Base-by-base conservation (phyloP, 805 yeast genomes). In the Starmerella asiatica region DNA sequence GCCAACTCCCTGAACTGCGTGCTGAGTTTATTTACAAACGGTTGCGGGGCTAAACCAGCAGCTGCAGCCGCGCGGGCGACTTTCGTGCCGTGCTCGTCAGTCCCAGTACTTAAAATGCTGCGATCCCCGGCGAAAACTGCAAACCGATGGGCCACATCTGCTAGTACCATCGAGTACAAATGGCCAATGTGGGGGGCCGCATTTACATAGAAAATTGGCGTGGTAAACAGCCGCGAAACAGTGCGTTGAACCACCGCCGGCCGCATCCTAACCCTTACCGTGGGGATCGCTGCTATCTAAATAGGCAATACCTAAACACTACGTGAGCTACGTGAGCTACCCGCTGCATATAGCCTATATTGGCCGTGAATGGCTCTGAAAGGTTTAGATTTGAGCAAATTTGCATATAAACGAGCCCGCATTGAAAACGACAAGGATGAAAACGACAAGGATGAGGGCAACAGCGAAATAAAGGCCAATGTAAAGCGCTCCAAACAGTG, bases 141-240 rank as follows among this genome's bases (percentile, higher is more conserved):
- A 94, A 94, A 88, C 47, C 95, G 65, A 45, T 68, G 71, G 37
- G 77, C 65, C 1, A 77, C 77, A 59, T 91, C 98, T 36, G 86
- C 76, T 33, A 91, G 59, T 1, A 84, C 65, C 81, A 85, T 80
- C 4, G 94, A 74, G 57, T 91, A 85, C 30, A 84, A 64, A 57
- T 91, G 98, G 3, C 98, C 98, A 39, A 91, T 58, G 60, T 91
- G 98, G 2, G 98, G 98, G 37, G 71, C 68, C 18, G 97, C 97
- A 64, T 91, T 91, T 41, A 93, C 96, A 59, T 91, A 91, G 59
- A 86, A 91, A 20, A 91, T 91, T 0, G 98, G 98, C 0, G 96
- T 79, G 1, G 96, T 84, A 23, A 44, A 39, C 26, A 23, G 11
- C 7, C 26, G n/a, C n/a, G n/a, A n/a, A n/a, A n/a, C n/a, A n/a